Percentiles rank a stretch among this genome's conserved stretches.
Conservation (phyloP, 805 yeast species). For the Candida tallmaniae region DNA sequence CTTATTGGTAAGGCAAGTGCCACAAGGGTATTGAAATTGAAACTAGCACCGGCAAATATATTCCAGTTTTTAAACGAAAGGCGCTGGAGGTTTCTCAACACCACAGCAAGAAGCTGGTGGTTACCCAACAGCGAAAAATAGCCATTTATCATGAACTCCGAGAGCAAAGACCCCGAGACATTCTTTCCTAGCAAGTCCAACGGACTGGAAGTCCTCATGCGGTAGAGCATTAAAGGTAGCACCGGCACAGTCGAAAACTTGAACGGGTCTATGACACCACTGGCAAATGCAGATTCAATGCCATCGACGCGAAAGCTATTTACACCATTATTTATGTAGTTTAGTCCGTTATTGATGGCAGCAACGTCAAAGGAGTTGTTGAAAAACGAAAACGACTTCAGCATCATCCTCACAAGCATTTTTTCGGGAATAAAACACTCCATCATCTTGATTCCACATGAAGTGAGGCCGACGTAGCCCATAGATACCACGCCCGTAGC, state of each 20-base stretch:
- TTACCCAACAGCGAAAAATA: slow-evolving; percentile 35
- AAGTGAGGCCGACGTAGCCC: slow-evolving; percentile 36
- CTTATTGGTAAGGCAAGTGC: slow-evolving; percentile 31
- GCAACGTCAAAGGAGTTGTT: neutral
- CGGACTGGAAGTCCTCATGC: slow-evolving; percentile 32
- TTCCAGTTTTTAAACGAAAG: slow-evolving; percentile 8
- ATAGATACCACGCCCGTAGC: slow-evolving; percentile 35
- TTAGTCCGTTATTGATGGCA: slow-evolving; percentile 1
- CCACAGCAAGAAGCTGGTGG: slow-evolving; percentile 20
- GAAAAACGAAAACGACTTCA: slow-evolving; percentile 3
- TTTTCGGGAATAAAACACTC: slow-evolving; percentile 33
- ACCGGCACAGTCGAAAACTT: slow-evolving; percentile 34
- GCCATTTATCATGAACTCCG: slow-evolving; percentile 33
- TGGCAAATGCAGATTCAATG: slow-evolving; percentile 26
- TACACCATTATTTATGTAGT: slow-evolving; percentile 6
- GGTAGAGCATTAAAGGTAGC: slow-evolving; percentile 35
- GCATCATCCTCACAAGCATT: slow-evolving; percentile 21
- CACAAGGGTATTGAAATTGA: slow-evolving; percentile 28
- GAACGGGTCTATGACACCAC: slow-evolving; percentile 31
- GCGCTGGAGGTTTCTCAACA: slow-evolving; percentile 8
- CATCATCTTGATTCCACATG: slow-evolving; percentile 34
- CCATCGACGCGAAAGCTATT: slow-evolving; percentile 19
- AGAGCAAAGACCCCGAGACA: slow-evolving; percentile 17
- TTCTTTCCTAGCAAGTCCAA: slow-evolving; percentile 15
- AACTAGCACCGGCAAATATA: slow-evolving; percentile 20